phyloP scores from a whole-genome alignment of 208 protist genomes.

The Acanthamoeba pearcei region DNA sequence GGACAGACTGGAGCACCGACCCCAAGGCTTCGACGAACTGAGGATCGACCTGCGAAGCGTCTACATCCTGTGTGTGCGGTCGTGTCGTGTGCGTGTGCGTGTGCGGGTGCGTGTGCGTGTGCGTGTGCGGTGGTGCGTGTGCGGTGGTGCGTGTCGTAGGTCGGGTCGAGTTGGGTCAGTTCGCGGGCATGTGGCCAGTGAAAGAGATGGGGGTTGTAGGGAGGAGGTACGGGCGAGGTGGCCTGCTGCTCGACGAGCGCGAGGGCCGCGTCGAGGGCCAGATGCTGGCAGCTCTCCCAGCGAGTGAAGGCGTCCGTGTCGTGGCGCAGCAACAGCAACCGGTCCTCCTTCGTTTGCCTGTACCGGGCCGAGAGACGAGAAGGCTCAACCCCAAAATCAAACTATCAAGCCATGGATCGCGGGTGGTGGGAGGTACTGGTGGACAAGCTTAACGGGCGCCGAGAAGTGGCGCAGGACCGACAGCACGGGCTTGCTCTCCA shows the following conservation, averaged over 20 bases:
- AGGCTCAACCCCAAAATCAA: background rate
- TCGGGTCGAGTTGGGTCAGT: too few species aligned
- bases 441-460: background rate
- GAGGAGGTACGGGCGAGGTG: background rate
- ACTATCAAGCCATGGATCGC: background rate
- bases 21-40: slow-evolving; percentile 7
- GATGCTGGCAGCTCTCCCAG: slow-evolving; percentile 1
- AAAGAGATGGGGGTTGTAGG: too few species aligned
- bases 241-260: background rate
- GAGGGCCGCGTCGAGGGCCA: background rate
- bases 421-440: background rate
- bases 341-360: background rate
- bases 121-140: too few species aligned
- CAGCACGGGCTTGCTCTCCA: background rate
- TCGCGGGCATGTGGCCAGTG: too few species aligned
- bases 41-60: background rate
- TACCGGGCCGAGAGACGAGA: background rate
- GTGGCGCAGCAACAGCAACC: background rate
- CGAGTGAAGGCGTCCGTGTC: slow-evolving; percentile 2
- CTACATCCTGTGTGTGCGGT: background rate
- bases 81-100: too few species aligned
- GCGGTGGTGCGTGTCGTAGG: too few species aligned
- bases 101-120: too few species aligned
- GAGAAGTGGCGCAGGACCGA: slow-evolving; percentile 2
- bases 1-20: background rate